Conservation (phyloP, 2,329 filamentous ascomycete genomes). For the Rutstroemia sp. region DNA sequence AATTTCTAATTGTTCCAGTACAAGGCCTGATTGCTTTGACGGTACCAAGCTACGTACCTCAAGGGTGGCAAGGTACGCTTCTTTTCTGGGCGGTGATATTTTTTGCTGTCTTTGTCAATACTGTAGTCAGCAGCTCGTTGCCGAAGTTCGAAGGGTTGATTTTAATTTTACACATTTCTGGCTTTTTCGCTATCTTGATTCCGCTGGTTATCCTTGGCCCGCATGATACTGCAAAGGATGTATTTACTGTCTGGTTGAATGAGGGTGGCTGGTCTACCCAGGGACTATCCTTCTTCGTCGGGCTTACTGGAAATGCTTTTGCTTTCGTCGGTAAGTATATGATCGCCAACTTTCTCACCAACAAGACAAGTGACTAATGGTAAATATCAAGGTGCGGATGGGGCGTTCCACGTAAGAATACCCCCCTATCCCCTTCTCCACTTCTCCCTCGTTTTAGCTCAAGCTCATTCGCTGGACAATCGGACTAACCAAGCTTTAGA, state of each 20-base stretch:
- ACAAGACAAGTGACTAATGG: neutral
- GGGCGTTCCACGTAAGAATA: neutral
- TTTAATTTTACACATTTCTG: constrained; percentile 6
- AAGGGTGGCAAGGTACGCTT: constrained; percentile 2
- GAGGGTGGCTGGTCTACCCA: constrained; percentile 4
- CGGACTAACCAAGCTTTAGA: constrained; percentile 9
- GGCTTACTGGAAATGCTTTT: neutral
- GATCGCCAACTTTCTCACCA: no score
- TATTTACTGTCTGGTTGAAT: constrained; percentile 9
- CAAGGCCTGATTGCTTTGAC: constrained; percentile 2
- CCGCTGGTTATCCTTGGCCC: constrained; percentile 4
- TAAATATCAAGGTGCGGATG: neutral
- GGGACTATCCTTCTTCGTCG: constrained; percentile 8
- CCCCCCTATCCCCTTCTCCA: neutral
- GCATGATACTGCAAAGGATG: constrained; percentile 12
- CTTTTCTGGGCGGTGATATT: neutral
- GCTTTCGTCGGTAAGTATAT: neutral
- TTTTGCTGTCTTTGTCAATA: constrained; percentile 9
- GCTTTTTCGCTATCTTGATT: constrained; percentile 8
- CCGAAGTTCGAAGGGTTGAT: constrained; percentile 5
- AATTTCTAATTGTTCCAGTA: no score
- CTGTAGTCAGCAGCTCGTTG: neutral
- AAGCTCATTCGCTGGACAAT: no score
- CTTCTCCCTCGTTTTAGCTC: no score
- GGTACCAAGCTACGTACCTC: neutral